Evolutionary conservation across 208 protist genomes (phyloP).

Genomic region (Trypanosoma caninum): DNA sequence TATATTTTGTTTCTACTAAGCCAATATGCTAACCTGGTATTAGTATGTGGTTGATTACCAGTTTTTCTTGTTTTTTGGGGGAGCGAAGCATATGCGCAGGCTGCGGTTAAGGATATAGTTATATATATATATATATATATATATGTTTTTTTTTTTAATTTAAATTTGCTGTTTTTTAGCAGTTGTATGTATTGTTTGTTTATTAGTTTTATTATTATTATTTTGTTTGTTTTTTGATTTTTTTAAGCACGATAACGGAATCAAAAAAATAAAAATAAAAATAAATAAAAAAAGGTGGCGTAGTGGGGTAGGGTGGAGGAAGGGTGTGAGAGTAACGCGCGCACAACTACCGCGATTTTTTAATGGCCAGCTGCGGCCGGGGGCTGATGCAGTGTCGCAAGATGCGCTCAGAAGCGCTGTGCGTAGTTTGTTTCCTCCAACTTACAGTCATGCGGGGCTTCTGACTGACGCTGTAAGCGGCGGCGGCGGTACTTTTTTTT

Average conservation of each 20-base stretch:
- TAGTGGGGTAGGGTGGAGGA: neutral
- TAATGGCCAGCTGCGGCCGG: neutral
- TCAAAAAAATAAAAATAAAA: neutral
- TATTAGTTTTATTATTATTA: slow-evolving; percentile 10
- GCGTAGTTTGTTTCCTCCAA: slow-evolving; percentile 2
- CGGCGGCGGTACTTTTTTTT: neutral
- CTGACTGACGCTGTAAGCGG: neutral
- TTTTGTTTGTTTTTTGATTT: neutral
- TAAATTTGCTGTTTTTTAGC: slow-evolving; percentile 9
- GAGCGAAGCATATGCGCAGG: no score
- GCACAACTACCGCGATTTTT: neutral
- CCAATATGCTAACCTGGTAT: no score
- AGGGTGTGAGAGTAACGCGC: neutral
- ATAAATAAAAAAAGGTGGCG: neutral
- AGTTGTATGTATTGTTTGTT: slow-evolving; percentile 1
- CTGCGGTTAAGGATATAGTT: no score
- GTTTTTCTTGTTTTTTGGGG: no score
- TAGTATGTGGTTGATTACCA: no score
- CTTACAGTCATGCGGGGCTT: neutral
- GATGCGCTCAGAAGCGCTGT: neutral
- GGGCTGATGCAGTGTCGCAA: neutral
- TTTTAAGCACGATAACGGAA: neutral
- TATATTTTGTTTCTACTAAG: no score
- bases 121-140: slow-evolving; percentile 2
- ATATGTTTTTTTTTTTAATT: slow-evolving; percentile 9